phyloP scores from a whole-genome alignment of 2,329 filamentous ascomycete species.

The Colletotrichum euphorbiae region DNA sequence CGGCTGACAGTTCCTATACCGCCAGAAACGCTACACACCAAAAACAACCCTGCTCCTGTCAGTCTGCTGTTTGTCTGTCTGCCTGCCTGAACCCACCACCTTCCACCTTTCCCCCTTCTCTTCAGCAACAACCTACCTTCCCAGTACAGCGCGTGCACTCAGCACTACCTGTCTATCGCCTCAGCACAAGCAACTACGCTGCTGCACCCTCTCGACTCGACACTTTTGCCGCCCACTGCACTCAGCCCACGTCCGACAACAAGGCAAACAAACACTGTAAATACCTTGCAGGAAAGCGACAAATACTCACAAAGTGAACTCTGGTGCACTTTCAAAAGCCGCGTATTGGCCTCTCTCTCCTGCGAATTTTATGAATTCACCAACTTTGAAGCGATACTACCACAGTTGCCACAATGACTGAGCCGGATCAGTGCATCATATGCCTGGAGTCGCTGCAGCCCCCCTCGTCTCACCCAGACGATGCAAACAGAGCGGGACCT shows the following conservation, averaged over 20 bases:
- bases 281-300: conserved; percentile 1
- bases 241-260: conserved; percentile 14
- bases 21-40: conserved; percentile 26
- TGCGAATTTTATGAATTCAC: conserved; percentile 60
- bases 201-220: background rate
- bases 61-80: conserved; percentile 16
- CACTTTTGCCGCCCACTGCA: conserved; percentile 19
- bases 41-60: conserved; percentile 5
- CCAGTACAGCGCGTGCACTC: conserved; percentile 35
- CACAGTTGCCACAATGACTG: conserved; percentile 60
- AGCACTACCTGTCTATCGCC: conserved; percentile 41
- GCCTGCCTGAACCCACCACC: conserved; percentile 25
- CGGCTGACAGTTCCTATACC: conserved; percentile 26
- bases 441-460: conserved; percentile 71
- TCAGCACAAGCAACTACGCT: conserved; percentile 18
- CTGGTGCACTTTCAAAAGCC: conserved; percentile 23
- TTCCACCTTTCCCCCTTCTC: conserved; percentile 39
- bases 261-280: conserved; percentile 24
- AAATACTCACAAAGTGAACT: background rate
- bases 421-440: conserved; percentile 76
- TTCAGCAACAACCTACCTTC: conserved; percentile 41
- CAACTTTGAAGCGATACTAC: conserved; percentile 50
- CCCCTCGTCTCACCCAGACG: conserved; percentile 47
- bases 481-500: conserved; percentile 42
- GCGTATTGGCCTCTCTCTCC: conserved; percentile 26